Base-by-base conservation (phyloP, 1,284 basidiomycete species). In the Erythrobasidium hasegawianum region DNA sequence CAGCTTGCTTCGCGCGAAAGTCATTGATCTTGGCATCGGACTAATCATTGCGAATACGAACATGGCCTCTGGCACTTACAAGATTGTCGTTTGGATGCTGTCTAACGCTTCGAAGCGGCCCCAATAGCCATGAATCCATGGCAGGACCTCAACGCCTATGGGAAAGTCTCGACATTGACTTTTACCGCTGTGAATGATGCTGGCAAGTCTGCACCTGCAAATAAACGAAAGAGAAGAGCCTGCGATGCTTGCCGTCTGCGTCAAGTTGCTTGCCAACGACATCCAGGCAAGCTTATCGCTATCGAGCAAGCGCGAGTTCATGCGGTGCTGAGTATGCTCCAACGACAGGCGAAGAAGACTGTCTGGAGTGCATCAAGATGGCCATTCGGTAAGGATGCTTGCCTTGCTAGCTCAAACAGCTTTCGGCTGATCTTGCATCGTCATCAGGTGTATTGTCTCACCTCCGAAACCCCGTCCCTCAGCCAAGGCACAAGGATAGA, bases 401-500 rank as follows among this genome's bases (percentile, higher is more conserved):
- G n/a, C n/a, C n/a, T n/a, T n/a, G n/a, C n/a, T n/a, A n/a, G n/a
- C n/a, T n/a, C n/a, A n/a, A n/a, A 33, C n/a, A n/a, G n/a, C n/a
- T n/a, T n/a, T n/a, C n/a, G n/a, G 26, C 58, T 59, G 22, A 59
- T 9, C 45, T 49, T 45, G 39, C 26, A n/a, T n/a, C n/a, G n/a
- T 8, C 45, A 39, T 18, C 41, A 65, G 62, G 52, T 65, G 62
- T 26, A 40, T 58, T 14, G 62, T 57, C 18, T 65, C 62, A 18
- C 41, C 54, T 24, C 62, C 62, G 3, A 49, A 53, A 41, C 26
- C 47, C 16, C 56, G 62, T 18, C 50, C 55, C 38, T 39, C 47
- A 24, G 27, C 47, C n/a, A 65, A 65, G 38, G 62, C 14, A 47
- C 62, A 38, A 55, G 62, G 33, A 65, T 65, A 22, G 62, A 54